Conservation (phyloP, 169 alveolate genomes). For the Eimeria sp. region DNA sequence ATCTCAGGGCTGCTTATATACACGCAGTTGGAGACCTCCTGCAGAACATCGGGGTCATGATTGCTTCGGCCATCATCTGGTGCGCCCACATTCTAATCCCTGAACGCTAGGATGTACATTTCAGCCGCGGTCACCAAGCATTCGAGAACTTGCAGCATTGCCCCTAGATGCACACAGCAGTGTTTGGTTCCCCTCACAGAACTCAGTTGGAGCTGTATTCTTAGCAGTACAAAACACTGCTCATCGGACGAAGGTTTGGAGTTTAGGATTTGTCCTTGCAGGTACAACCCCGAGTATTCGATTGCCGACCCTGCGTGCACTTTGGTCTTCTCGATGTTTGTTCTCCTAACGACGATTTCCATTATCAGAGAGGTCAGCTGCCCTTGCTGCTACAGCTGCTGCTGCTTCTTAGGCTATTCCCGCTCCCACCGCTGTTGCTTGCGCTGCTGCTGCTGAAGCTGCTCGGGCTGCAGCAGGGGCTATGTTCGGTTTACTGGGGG, state of each 20-base stretch:
- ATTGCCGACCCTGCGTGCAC: slow-evolving; percentile 98
- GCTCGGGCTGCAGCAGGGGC: background rate
- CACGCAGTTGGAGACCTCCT: slow-evolving; percentile 97
- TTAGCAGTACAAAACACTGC: background rate
- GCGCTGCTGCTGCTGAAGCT: background rate
- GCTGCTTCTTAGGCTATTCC: too few relatives aligned
- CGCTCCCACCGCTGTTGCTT: background rate
- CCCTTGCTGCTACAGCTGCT: background rate
- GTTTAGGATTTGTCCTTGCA: slow-evolving; percentile 15
- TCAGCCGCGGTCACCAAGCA: background rate
- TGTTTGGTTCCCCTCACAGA: background rate
- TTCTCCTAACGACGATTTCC: slow-evolving; percentile 96
- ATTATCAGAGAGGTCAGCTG: slow-evolving; percentile 93
- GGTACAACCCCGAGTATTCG: slow-evolving; percentile 90
- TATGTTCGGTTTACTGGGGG: background rate
- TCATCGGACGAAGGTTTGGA: background rate
- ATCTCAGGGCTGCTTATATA: slow-evolving; percentile 96
- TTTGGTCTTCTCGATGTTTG: slow-evolving; percentile 95
- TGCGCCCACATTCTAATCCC: background rate
- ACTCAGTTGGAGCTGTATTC: background rate
- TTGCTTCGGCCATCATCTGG: slow-evolving; percentile 96
- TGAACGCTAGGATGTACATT: background rate
- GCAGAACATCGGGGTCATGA: slow-evolving; percentile 96
- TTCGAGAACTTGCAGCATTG: background rate
- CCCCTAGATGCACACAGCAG: background rate